phyloP scores from a whole-genome alignment of 345 rosid species.

The Triadica sebifera region DNA sequence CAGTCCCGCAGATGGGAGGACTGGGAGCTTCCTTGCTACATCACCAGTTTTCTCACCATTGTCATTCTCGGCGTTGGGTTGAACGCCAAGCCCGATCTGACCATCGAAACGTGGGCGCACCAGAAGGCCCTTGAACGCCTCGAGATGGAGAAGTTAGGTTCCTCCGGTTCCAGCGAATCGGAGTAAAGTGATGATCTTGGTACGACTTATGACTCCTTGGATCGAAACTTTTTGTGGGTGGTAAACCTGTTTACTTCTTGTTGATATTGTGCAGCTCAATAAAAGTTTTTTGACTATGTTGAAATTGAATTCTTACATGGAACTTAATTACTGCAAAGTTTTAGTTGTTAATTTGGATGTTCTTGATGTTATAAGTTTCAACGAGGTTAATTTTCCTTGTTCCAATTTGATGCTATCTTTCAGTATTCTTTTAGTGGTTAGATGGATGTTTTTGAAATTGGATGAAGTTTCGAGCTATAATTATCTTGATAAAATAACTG shows the following conservation, averaged over 20 bases:
- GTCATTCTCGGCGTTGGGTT: slow-evolving; percentile 97
- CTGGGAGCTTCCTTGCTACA: slow-evolving; percentile 98
- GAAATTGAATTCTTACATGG: slow-evolving; percentile 9
- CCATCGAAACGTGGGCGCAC: slow-evolving; percentile 99
- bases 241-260: neutral
- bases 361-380: slow-evolving; percentile 1
- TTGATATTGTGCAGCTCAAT: slow-evolving; percentile 8
- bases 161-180: slow-evolving; percentile 16
- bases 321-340: slow-evolving; percentile 1
- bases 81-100: slow-evolving; percentile 96
- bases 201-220: neutral
- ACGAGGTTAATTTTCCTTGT: slow-evolving; percentile 6
- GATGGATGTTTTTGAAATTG: neutral
- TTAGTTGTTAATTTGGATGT: slow-evolving; percentile 1
- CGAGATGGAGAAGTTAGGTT: slow-evolving; percentile 53
- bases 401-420: neutral
- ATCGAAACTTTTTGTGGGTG: neutral
- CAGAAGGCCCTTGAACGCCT: slow-evolving; percentile 93
- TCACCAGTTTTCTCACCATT: slow-evolving; percentile 91
- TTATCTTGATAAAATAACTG: neutral
- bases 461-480: neutral
- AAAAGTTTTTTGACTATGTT: slow-evolving; percentile 9
- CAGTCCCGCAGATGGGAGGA: slow-evolving; percentile 95
- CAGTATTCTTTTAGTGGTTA: neutral
- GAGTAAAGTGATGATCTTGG: slow-evolving; percentile 17